Percentiles rank a stretch among this genome's conserved stretches.
These are phyloP conservation scores for Eucalyptus coolabah DNA, from an alignment of 345 rosid species.

Conservation along the genomic window DNA sequence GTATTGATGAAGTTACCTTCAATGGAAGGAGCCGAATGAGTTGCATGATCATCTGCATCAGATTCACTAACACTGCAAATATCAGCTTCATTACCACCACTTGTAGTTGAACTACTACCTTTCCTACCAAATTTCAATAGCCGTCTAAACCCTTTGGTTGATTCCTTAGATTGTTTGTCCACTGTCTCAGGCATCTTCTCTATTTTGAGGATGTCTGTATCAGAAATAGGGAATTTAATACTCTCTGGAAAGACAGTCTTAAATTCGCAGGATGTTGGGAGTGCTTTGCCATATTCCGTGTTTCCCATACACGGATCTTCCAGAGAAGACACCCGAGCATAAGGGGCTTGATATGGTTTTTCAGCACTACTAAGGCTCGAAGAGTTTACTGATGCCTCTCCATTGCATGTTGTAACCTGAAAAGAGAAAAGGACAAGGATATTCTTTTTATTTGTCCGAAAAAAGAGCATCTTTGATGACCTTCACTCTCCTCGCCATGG, in stretches of 20 bases:
- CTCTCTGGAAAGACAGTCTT: slow-evolving; percentile 16
- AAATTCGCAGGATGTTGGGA: slow-evolving; percentile 26
- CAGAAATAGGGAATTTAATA: slow-evolving; percentile 34
- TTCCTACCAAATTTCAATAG: slow-evolving; percentile 86
- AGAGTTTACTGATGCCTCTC: not conserved
- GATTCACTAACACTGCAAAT: not conserved
- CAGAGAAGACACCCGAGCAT: slow-evolving; percentile 62
- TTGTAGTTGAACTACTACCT: slow-evolving; percentile 39
- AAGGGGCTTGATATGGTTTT: slow-evolving; percentile 63
- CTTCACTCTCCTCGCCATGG: not conserved
- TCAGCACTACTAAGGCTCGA: slow-evolving; percentile 5
- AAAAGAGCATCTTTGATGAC: not conserved
- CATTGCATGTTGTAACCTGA: not conserved
- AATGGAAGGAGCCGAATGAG: slow-evolving; percentile 8
- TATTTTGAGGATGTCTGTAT: slow-evolving; percentile 22
- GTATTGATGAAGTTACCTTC: slow-evolving; percentile 26
- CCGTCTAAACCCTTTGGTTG: slow-evolving; percentile 54
- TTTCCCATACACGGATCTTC: slow-evolving; percentile 54
- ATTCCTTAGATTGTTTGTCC: slow-evolving; percentile 56
- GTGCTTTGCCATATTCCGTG: slow-evolving; percentile 46
- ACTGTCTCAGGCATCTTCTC: slow-evolving; percentile 54
- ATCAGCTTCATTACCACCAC: slow-evolving; percentile 27
- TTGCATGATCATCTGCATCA: slow-evolving; percentile 19
- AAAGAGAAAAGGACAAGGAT: not conserved
- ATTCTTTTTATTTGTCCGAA: not conserved